A percentile compares a stretch with the other conserved stretches of the same genome.
These are phyloP conservation scores for Apiospora hydei DNA, from an alignment of 2,329 filamentous ascomycete genomes.

Conservation along the genomic window DNA sequence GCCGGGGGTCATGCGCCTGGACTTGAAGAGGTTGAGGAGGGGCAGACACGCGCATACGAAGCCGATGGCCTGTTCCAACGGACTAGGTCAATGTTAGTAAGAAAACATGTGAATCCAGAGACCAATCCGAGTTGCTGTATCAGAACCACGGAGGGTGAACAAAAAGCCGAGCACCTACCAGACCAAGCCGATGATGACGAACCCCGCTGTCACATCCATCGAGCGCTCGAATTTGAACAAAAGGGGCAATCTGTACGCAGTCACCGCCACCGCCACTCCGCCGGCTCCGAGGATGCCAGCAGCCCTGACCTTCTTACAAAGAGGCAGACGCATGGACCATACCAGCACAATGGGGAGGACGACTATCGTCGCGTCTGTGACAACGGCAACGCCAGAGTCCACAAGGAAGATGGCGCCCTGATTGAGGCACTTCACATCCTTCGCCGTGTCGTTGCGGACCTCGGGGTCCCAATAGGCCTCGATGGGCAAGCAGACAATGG, in stretches of 20 bases:
- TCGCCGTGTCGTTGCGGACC: background rate
- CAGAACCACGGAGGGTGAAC: background rate
- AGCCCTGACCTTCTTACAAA: background rate
- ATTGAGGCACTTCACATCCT: background rate
- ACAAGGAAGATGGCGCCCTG: background rate
- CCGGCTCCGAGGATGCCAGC: conserved; percentile 1
- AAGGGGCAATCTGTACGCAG: background rate
- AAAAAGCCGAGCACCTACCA: background rate
- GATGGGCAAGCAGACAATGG: conserved; percentile 5
- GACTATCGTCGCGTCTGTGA: background rate
- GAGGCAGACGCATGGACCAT: background rate
- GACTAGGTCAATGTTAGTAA: background rate
- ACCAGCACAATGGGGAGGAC: background rate
- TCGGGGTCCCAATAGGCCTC: background rate
- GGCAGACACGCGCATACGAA: conserved; percentile 19
- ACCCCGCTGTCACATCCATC: background rate
- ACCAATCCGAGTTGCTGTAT: background rate
- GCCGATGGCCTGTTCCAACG: background rate
- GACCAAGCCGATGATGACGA: background rate
- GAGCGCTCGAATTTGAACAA: background rate
- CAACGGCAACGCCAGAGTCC: background rate
- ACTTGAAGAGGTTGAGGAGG: background rate
- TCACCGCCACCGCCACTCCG: conserved; percentile 7
- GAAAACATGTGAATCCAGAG: too few species aligned
- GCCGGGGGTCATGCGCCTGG: background rate